These are phyloP conservation scores for Debaryomyces sp. DNA, from an alignment of 1,139 yeast genomes.

Conservation along the genomic window DNA sequence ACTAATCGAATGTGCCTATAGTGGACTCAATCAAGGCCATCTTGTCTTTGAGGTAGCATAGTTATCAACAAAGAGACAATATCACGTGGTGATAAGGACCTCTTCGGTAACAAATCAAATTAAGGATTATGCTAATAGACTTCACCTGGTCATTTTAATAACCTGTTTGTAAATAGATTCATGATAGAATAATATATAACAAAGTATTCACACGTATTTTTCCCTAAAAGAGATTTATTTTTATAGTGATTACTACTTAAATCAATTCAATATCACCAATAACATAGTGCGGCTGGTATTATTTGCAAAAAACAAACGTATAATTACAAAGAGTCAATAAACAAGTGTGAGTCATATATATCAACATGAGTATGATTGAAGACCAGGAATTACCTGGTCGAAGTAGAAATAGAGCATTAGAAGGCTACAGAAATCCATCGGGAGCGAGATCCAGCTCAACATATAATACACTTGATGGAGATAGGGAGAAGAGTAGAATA, in stretches of 20 bases:
- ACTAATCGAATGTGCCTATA: conserved; percentile 54
- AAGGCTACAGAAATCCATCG: neutral
- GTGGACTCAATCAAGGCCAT: conserved; percentile 32
- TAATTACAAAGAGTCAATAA: neutral
- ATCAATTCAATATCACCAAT: neutral
- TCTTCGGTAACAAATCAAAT: neutral
- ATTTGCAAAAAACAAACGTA: neutral
- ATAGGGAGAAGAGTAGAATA: neutral
- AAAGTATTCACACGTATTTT: neutral
- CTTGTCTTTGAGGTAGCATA: conserved; percentile 19
- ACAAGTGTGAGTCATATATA: neutral
- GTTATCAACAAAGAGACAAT: neutral
- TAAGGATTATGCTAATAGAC: neutral
- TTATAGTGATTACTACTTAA: neutral
- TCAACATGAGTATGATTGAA: neutral
- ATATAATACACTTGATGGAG: neutral
- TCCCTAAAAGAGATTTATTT: no score
- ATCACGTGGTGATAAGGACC: conserved; percentile 3
- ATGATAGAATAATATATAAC: conserved; percentile 7
- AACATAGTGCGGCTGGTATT: neutral
- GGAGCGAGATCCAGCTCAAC: neutral
- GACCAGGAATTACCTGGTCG: neutral
- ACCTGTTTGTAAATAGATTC: neutral
- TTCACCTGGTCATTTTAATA: neutral
- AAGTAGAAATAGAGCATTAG: neutral